These are phyloP conservation scores for Silene conica DNA, from an alignment of 148 eudicot genomes.

Conservation along the genomic window DNA sequence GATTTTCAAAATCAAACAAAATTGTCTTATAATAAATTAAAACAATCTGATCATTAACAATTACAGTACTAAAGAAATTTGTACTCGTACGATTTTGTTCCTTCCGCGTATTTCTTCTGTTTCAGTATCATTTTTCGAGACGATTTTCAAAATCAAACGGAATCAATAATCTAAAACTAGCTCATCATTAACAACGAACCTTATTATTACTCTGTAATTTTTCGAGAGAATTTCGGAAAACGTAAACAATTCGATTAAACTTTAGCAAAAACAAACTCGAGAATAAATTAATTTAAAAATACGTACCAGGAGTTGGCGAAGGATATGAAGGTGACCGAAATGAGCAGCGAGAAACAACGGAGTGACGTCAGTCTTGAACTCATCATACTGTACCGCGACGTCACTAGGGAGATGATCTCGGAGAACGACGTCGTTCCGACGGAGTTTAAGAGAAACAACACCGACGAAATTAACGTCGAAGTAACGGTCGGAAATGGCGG, in stretches of 20 bases:
- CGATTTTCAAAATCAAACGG: background rate
- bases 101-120: too few species aligned
- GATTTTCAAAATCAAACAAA: background rate
- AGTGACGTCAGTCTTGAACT: slow-evolving; percentile 78
- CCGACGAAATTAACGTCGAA: slow-evolving; percentile 79
- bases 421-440: slow-evolving; percentile 40
- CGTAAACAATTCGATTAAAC: background rate
- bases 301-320: slow-evolving; percentile 41
- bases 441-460: slow-evolving; percentile 56
- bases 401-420: slow-evolving; percentile 50
- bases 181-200: too few species aligned
- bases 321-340: slow-evolving; percentile 49
- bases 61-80: too few species aligned
- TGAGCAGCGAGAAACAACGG: slow-evolving; percentile 73
- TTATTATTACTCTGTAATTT: too few species aligned
- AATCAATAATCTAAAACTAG: too few species aligned
- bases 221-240: too few species aligned
- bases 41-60: background rate
- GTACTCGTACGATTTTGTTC: too few species aligned
- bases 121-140: too few species aligned
- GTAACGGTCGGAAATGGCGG: slow-evolving; percentile 46
- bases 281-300: too few species aligned
- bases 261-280: background rate
- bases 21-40: background rate
- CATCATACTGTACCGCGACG: slow-evolving; percentile 45